Conservation (phyloP, 306 rosid species). For the Pueraria montana region DNA sequence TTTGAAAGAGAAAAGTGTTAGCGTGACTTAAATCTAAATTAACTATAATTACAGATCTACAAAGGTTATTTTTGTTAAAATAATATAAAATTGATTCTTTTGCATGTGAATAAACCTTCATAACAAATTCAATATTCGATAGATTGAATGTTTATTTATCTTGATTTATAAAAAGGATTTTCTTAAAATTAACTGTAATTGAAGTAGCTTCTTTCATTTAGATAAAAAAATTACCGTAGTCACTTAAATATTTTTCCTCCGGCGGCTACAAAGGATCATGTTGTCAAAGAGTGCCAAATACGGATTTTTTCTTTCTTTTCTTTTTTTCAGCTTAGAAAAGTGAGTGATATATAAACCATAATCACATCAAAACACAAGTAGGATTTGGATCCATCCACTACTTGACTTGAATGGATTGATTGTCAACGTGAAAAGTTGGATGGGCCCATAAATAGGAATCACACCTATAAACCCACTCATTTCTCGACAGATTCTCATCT, state of each 20-base stretch:
- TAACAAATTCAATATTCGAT: not conserved
- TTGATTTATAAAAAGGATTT: not conserved
- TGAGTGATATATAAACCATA: not conserved
- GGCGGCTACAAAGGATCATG: no score
- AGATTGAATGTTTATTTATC: not conserved
- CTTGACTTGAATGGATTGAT: not conserved
- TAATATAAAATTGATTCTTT: not conserved
- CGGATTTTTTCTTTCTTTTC: not conserved
- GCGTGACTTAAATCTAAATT: no score
- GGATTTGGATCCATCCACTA: not conserved
- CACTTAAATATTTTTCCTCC: no score
- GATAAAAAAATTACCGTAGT: not conserved
- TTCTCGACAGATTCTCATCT: not conserved
- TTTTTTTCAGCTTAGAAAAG: not conserved
- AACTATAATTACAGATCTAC: no score
- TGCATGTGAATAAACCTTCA: not conserved
- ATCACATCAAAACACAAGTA: not conserved
- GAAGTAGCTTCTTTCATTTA: not conserved
- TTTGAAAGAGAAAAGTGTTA: no score
- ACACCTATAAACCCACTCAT: conserved; percentile 2
- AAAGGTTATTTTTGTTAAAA: not conserved
- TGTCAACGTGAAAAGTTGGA: not conserved
- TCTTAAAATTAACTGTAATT: not conserved
- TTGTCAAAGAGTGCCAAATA: no score
- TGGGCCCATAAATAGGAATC: conserved; percentile 11